Conservation (phyloP, 169 alveolate species). For the Eimeria acervulina region DNA sequence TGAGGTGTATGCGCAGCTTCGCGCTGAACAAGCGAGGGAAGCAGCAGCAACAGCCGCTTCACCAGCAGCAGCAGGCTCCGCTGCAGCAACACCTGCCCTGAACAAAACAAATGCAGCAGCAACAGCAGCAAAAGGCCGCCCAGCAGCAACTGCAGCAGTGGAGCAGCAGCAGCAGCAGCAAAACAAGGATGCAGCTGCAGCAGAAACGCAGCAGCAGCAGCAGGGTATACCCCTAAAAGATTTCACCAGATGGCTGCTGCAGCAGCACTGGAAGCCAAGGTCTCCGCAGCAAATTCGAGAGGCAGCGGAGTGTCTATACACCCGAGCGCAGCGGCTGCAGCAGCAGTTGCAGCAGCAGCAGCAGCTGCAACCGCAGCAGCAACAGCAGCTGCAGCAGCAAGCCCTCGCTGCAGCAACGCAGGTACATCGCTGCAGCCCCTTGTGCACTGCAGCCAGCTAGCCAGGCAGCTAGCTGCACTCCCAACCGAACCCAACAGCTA, state of each 20-base stretch:
- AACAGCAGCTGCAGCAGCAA: not conserved
- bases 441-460: not conserved
- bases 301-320: conserved; percentile 46
- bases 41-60: not conserved
- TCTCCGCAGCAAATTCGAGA: not conserved
- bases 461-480: too few species aligned
- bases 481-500: not conserved
- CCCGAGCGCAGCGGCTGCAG: conserved; percentile 33
- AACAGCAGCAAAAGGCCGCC: not conserved
- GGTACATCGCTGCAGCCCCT: not conserved
- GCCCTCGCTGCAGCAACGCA: conserved; percentile 43
- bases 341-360: conserved; percentile 9
- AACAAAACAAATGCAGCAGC: not conserved
- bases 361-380: not conserved
- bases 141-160: conserved; percentile 38
- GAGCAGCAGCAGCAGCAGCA: conserved; percentile 54
- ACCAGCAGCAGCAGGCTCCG: not conserved
- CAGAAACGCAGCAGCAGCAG: conserved; percentile 10
- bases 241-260: conserved; percentile 1
- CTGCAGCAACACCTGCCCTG: not conserved
- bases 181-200: not conserved
- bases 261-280: conserved; percentile 29
- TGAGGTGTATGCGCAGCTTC: not conserved
- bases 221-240: not conserved
- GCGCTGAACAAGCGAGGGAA: not conserved